Evolutionary conservation across 495 filamentous ascomycete genomes (phyloP).

Genomic region (Lichenothelia convexa): DNA sequence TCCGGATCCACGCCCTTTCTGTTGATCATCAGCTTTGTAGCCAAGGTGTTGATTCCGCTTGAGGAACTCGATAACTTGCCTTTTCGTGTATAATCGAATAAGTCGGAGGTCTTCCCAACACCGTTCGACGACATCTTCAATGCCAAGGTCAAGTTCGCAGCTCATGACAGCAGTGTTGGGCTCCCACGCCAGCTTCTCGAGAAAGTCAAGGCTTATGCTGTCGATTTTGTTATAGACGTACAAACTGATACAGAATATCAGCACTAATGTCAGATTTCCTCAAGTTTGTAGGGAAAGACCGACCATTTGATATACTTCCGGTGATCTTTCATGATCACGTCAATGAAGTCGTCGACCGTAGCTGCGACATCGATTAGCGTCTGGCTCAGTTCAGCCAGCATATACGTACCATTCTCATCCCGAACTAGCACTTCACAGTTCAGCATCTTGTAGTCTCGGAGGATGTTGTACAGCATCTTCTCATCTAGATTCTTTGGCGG

Average conservation of each 20-base stretch:
- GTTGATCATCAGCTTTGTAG: slow-evolving; percentile 5
- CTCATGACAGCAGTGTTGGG: slow-evolving; percentile 92
- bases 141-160: slow-evolving; percentile 94
- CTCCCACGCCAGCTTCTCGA: slow-evolving; percentile 81
- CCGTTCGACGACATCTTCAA: slow-evolving; percentile 83
- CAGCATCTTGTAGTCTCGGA: slow-evolving; percentile 95
- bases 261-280: background rate
- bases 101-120: slow-evolving; percentile 90
- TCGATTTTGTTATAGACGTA: slow-evolving; percentile 99
- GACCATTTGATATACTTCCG: slow-evolving; percentile 87
- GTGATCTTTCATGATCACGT: slow-evolving; percentile 98
- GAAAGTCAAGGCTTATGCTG: slow-evolving; percentile 77
- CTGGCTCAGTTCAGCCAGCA: background rate
- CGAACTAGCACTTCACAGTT: slow-evolving; percentile 93
- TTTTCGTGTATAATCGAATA: slow-evolving; percentile 90
- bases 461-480: slow-evolving; percentile 92
- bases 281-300: background rate
- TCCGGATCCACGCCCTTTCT: slow-evolving; percentile 79
- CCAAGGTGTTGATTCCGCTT: background rate
- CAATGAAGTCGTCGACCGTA: slow-evolving; percentile 96
- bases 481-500: slow-evolving; percentile 85
- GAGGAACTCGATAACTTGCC: slow-evolving; percentile 26
- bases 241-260: slow-evolving; percentile 35
- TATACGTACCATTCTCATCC: slow-evolving; percentile 57
- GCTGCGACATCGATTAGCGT: slow-evolving; percentile 25